Percentiles rank a stretch among this genome's conserved stretches.
These are phyloP conservation scores for Hydnomerulius pinastri DNA, from an alignment of 768 basidiomycete species.

Conservation along the genomic window DNA sequence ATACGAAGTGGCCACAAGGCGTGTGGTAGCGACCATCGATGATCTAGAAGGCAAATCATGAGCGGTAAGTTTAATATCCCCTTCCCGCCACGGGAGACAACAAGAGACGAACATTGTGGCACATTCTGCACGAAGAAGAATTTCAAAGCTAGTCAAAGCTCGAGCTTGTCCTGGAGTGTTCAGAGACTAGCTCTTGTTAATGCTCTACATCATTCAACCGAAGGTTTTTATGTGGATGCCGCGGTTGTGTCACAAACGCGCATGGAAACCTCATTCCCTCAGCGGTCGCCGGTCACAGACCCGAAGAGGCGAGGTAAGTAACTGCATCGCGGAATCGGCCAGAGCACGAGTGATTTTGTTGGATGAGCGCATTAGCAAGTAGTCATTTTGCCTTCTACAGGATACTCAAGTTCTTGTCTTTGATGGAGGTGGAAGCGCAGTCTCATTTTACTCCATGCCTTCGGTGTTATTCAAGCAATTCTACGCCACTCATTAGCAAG, in stretches of 20 bases:
- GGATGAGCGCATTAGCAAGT: slow-evolving; percentile 10
- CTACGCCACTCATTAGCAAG: slow-evolving; percentile 1
- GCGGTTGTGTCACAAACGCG: slow-evolving; percentile 34
- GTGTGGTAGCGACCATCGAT: slow-evolving; percentile 77
- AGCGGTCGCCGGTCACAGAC: slow-evolving; percentile 32
- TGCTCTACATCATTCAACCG: slow-evolving; percentile 12
- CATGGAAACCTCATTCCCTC: slow-evolving; percentile 42
- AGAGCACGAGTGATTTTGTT: slow-evolving; percentile 24
- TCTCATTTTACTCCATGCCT: neutral
- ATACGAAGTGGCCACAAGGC: slow-evolving; percentile 68
- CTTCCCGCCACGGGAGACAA: neutral
- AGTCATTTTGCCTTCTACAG: slow-evolving; percentile 14
- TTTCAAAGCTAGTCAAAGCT: slow-evolving; percentile 18
- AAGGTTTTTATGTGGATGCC: slow-evolving; percentile 32
- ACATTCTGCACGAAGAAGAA: slow-evolving; percentile 48
- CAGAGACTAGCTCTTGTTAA: slow-evolving; percentile 16
- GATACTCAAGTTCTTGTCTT: slow-evolving; percentile 6
- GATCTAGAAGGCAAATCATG: slow-evolving; percentile 43
- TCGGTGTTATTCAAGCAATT: neutral
- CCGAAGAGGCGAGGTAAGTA: slow-evolving; percentile 40
- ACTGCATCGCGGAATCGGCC: slow-evolving; percentile 19
- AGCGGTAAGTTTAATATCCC: neutral
- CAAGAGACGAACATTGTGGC: slow-evolving; percentile 62
- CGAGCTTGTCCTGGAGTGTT: slow-evolving; percentile 18
- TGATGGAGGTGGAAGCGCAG: neutral